Base-by-base conservation (phyloP, 1,284 basidiomycete genomes). In the Cutaneotrichosporon cutaneum region DNA sequence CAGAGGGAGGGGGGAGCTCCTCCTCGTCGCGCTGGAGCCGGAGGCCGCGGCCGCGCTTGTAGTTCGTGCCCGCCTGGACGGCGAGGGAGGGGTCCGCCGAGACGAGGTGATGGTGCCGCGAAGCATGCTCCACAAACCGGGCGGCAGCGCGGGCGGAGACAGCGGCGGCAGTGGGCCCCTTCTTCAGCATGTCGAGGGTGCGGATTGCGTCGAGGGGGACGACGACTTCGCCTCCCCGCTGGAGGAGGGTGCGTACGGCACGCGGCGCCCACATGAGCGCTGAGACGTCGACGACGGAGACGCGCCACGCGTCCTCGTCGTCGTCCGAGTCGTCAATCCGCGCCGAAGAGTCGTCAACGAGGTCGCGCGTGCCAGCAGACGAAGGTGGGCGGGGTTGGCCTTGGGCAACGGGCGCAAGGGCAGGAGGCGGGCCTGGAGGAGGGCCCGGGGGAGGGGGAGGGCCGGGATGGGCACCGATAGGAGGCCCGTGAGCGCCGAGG, bases 171-270 rank as follows among this genome's bases (percentile, higher is more conserved):
- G 83, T 88, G 0, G 87, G 87, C 1, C 92, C 92, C 76, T 94
- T 95, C 83, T 96, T 96, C 69, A 95, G 85, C 6, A 94, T 82
- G 76, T 96, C 93, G n/a, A 96, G 85, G 0, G 92, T 95, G 72
- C 92, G 92, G 33, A 95, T 83, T 6, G 89, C 92, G 85, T 95
- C 93, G 24, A 91, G 84, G 1, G 93, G 93, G 44, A 96, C 82
- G 61, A 96, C 85, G 59, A 94, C 73, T 59, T 79, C 78, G 56
- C 60, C 89, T 74, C 78, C 91, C 85, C 68, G 87, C 78, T 87
- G 72, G 81, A 85, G 81, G 85, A 92, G 90, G 58, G 85, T 85
- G 81, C 91, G 90, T 60, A 95, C 84, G 62, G 88, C 86, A 60
- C 87, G 86, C 18, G 93, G 82, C 0, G 89, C 89, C 78, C 94